A percentile compares a stretch with the other conserved stretches of the same genome.
phyloP scores from a whole-genome alignment of 805 yeast species.

The Candida sphagnicola region DNA sequence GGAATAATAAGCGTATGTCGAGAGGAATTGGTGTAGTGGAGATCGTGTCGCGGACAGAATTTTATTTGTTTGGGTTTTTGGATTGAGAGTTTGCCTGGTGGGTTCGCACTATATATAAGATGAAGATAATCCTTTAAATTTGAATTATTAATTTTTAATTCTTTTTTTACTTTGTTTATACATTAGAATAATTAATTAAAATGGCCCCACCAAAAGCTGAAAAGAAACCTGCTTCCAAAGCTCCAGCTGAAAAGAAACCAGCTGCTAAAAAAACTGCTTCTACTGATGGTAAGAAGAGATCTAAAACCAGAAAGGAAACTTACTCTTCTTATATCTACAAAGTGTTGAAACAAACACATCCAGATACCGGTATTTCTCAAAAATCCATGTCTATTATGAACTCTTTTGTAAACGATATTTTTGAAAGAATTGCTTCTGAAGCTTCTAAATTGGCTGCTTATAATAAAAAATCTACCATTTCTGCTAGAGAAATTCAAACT shows the following conservation, averaged over 20 bases:
- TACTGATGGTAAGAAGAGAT: conserved; percentile 82
- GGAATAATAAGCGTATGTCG: no score
- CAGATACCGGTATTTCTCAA: conserved; percentile 99
- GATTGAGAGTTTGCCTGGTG: no score
- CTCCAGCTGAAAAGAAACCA: conserved; percentile 95
- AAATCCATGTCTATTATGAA: conserved; percentile 98
- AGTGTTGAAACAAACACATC: conserved; percentile 98
- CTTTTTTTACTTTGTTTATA: neutral
- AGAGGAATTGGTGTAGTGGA: no score
- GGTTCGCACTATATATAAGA: conserved; percentile 1
- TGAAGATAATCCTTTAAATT: neutral
- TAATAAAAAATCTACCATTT: conserved; percentile 96
- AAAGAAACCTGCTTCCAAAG: conserved; percentile 88
- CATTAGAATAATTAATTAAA: conserved; percentile 16
- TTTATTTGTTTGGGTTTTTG: no score
- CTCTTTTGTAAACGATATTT: conserved; percentile 96
- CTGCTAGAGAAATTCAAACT: conserved; percentile 98
- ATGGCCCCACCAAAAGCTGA: conserved; percentile 73
- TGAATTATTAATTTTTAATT: neutral
- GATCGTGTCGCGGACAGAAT: no score
- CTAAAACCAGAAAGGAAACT: conserved; percentile 96
- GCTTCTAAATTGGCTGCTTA: conserved; percentile 98
- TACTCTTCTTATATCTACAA: conserved; percentile 98
- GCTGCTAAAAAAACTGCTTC: conserved; percentile 84
- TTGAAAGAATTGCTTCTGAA: conserved; percentile 96